Percentiles rank a stretch among this genome's conserved stretches.
Evolutionary conservation across 192 early-diverging fungal genomes (phyloP).

Genomic region (Neocallimastix lanati): DNA sequence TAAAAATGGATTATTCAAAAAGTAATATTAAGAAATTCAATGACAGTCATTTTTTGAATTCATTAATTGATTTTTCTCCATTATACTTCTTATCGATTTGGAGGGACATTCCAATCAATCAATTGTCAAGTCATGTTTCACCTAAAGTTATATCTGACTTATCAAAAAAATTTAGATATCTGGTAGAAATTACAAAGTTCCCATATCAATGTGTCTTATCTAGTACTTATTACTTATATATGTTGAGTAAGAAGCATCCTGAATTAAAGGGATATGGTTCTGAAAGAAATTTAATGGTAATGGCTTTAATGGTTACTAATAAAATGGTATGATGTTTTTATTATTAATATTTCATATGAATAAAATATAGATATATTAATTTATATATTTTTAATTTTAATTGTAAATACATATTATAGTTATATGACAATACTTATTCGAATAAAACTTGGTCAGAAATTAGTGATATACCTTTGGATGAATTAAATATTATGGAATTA

Average conservation of each 20-base stretch:
- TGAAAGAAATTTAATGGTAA: background rate
- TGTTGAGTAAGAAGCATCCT: background rate
- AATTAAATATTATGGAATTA: slow-evolving; percentile 62
- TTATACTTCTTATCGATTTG: background rate
- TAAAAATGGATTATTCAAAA: background rate
- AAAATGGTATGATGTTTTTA: background rate
- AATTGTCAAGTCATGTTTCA: background rate
- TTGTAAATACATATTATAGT: no score
- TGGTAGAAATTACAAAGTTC: background rate
- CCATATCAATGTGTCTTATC: background rate
- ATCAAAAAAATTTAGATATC: background rate
- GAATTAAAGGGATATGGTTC: background rate
- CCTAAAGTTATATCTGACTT: background rate
- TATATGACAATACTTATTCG: slow-evolving; percentile 66
- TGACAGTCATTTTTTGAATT: background rate
- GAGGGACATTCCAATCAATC: background rate
- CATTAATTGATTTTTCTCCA: background rate
- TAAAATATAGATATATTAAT: no score
- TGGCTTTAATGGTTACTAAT: background rate
- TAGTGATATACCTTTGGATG: slow-evolving; percentile 52
- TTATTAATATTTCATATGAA: no score
- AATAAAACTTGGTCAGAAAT: slow-evolving; percentile 81
- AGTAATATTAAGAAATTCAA: background rate
- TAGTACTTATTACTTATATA: background rate
- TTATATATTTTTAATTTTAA: no score